Base-by-base conservation (phyloP, 306 rosid species). In the Pterocarpus santalinus region DNA sequence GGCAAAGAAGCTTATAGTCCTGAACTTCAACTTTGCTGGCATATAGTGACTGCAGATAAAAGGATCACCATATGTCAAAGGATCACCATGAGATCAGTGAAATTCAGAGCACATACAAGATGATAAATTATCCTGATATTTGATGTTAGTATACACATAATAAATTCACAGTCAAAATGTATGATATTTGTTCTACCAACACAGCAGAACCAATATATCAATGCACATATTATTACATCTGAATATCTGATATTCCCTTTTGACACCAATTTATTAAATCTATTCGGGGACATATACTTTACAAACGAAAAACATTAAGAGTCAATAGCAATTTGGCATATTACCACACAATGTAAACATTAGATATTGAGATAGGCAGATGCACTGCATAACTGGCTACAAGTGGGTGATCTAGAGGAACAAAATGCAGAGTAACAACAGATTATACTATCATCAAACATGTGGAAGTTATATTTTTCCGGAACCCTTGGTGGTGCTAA, bases 1-100 rank as follows among this genome's bases (percentile, higher is more conserved):
- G 69, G 64, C 94, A 89, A 38, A 91, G 69, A 84, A 93, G 76
- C 89, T 79, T 85, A 82, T 88, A 93, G 80, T 93, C 96, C 85
- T 85, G 81, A 14, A 93, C 92, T 89, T 93, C 96, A 56, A 91
- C 92, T 86, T 87, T 93, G 51, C 79, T 88, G 46, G 97, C 97
- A 38, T 89, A 90, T 41, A 87, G n/a, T 5, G 90, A 76, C 97
- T 90, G 95, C 79, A 85, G 30, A 71, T 47, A 41, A 78, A 83
- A 74, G 22, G 60, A 78, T 70, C 64, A 66, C 17, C 22, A 30
- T 33, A 58, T 41, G 46, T 83, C 70, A 86, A 67, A 84, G 55
- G 62, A 44, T 15, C 46, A 16, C 73, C 5, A 62, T 16, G 22
- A 58, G 17, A 81, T 10, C 13, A 61, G 62, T 66, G 49, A 65